Evolutionary conservation across 1,139 yeast species (phyloP).

Genomic region (Lipomyces yarrowii): DNA sequence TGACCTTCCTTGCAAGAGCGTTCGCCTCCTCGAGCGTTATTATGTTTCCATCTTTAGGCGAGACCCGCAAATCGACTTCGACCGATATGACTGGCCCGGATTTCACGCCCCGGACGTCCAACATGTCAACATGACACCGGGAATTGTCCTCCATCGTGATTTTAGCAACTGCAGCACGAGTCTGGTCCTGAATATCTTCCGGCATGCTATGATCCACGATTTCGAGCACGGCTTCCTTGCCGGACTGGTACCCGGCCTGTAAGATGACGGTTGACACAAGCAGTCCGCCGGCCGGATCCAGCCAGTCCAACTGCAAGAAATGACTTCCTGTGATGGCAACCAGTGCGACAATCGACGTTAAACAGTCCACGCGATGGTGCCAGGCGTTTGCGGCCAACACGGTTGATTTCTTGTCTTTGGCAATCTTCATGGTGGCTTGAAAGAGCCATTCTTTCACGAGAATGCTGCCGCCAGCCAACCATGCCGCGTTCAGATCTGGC

Average conservation of each 20-base stretch:
- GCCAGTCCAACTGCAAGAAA: slow-evolving; percentile 68
- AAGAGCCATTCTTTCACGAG: slow-evolving; percentile 83
- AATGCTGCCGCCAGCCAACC: slow-evolving; percentile 91
- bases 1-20: slow-evolving; percentile 11
- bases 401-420: slow-evolving; percentile 74
- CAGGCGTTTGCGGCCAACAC: slow-evolving; percentile 96
- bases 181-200: slow-evolving; percentile 25
- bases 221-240: slow-evolving; percentile 69
- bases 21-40: slow-evolving; percentile 22
- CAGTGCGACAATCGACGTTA: slow-evolving; percentile 89
- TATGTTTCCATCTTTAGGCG: background rate
- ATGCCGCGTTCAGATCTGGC: slow-evolving; percentile 83
- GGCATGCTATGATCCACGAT: slow-evolving; percentile 58
- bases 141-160: background rate
- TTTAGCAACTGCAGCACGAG: slow-evolving; percentile 21
- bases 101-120: slow-evolving; percentile 31
- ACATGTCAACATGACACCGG: slow-evolving; percentile 11
- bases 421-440: slow-evolving; percentile 78
- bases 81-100: slow-evolving; percentile 32
- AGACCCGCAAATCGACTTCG: slow-evolving; percentile 21
- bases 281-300: slow-evolving; percentile 90
- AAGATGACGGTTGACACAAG: slow-evolving; percentile 79
- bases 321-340: slow-evolving; percentile 86
- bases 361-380: slow-evolving; percentile 96
- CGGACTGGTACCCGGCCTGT: slow-evolving; percentile 80